Base-by-base conservation (phyloP, 345 rosid genomes). In the Luvunga scandens region DNA sequence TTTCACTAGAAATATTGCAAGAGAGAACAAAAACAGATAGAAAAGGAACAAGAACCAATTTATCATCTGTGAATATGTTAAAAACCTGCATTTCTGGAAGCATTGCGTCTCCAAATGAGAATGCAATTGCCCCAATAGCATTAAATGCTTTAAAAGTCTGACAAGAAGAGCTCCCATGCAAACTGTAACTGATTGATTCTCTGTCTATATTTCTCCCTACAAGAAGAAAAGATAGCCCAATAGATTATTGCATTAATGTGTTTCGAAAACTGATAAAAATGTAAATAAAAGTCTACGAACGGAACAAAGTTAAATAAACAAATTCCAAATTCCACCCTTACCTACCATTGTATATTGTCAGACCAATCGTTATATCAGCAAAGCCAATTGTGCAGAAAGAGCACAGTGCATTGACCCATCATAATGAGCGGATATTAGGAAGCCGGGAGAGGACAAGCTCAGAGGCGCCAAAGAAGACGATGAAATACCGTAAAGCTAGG, bases 71-170 rank as follows among this genome's bases (percentile, higher is more conserved):
- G 60, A 66, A 6, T 39, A 38, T 1, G 71, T 25, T 53, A 18
- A 53, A 31, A 74, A 88, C 91, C 86, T 89, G 90, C 83, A 87
- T 87, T 80, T 87, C 92, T 8, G 89, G 92, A 78, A 87, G 92
- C 90, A 89, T 84, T 45, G 87, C 90, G 78, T 87, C 90, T 68
- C 90, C 92, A 66, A 89, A 87, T 25, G 89, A 87, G 76, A 84
- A 89, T 38, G 90, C 92, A 64, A 89, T 87, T 59, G 83, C 83
- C 56, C 89, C 92, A 9, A 86, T 79, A 73, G 92, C 90, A 50
- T 84, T 87, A 81, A 87, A 89, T 65, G 92, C 89, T 78, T 77
- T 83, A 73, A 87, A 89, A 36, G 27, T 70, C 84, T 75, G 84
- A 4, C 77, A 12, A 24, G 87, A 79, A 64, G 86, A 84, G 71